A percentile compares a stretch with the other conserved stretches of the same genome.
phyloP scores from a whole-genome alignment of 495 filamentous ascomycete genomes.

The Hypoxylon cercidicola region DNA sequence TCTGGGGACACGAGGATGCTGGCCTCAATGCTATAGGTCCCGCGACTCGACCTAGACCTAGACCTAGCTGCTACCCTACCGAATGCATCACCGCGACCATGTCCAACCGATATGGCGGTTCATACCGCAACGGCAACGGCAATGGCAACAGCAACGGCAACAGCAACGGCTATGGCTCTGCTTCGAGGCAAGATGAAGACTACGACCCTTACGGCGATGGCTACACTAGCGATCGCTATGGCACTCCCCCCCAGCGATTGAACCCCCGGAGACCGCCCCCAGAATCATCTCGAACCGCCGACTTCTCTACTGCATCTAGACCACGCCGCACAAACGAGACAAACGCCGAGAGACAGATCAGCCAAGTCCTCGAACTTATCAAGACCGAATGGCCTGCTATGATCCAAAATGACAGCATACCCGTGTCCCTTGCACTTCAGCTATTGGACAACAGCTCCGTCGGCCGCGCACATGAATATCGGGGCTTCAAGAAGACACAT shows the following conservation, averaged over 20 bases:
- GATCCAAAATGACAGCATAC: conserved; percentile 85
- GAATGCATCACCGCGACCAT: conserved; percentile 48
- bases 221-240: conserved; percentile 54
- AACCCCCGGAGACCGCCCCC: conserved; percentile 42
- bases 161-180: conserved; percentile 30
- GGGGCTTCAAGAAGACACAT: conserved; percentile 82
- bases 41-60: background rate
- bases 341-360: conserved; percentile 59
- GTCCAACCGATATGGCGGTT: conserved; percentile 55
- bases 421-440: conserved; percentile 91
- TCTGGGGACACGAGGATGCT: conserved; percentile 1
- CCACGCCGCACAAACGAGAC: conserved; percentile 48
- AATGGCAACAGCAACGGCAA: conserved; percentile 38
- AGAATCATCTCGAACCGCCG: conserved; percentile 28
- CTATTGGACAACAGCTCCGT: conserved; percentile 94
- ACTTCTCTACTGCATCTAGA: conserved; percentile 34
- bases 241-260: conserved; percentile 40
- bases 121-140: conserved; percentile 52
- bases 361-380: conserved; percentile 69
- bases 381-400: conserved; percentile 92
- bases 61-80: conserved; percentile 5
- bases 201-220: conserved; percentile 60
- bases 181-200: conserved; percentile 50
- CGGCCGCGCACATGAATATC: conserved; percentile 86
- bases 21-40: conserved; percentile 8